phyloP scores from a whole-genome alignment of 2,329 filamentous ascomycete species.

The Neofusicoccum ribis region DNA sequence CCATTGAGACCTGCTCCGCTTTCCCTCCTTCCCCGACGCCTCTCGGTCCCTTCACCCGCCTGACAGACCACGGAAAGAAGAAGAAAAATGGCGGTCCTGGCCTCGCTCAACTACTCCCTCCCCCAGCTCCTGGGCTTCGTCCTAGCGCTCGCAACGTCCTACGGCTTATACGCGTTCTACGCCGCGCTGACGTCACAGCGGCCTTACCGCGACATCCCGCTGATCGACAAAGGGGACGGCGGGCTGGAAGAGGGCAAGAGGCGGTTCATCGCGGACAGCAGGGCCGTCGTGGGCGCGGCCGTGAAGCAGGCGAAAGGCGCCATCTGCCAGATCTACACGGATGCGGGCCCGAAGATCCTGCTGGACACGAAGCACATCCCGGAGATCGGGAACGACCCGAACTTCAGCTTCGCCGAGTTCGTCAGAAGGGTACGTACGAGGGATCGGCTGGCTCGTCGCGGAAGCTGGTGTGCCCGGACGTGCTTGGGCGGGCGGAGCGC shows the following conservation, averaged over 20 bases:
- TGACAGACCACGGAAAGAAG: too few relatives aligned
- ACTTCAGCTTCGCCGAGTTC: neutral
- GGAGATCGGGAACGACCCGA: neutral
- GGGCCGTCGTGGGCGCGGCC: neutral
- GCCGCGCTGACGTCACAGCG: neutral
- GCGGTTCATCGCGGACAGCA: neutral
- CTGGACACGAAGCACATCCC: neutral
- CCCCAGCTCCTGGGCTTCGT: too few relatives aligned
- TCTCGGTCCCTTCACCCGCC: too few relatives aligned
- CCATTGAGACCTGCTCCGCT: too few relatives aligned
- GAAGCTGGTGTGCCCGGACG: too few relatives aligned
- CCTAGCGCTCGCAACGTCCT: too few relatives aligned
- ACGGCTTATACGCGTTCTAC: neutral
- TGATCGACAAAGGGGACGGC: neutral
- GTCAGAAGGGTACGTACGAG: neutral
- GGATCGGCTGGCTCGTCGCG: too few relatives aligned
- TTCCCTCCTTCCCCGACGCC: too few relatives aligned
- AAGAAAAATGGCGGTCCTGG: too few relatives aligned
- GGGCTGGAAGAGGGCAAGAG: neutral
- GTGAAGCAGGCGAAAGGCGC: neutral
- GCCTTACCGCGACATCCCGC: neutral
- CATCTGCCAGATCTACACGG: neutral
- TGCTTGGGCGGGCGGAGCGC: too few relatives aligned
- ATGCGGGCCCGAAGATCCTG: neutral
- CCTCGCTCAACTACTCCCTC: too few relatives aligned